Percentiles rank a stretch among this genome's conserved stretches.
These are phyloP conservation scores for Pyrus betulifolia DNA, from an alignment of 306 rosid genomes.

Conservation along the genomic window DNA sequence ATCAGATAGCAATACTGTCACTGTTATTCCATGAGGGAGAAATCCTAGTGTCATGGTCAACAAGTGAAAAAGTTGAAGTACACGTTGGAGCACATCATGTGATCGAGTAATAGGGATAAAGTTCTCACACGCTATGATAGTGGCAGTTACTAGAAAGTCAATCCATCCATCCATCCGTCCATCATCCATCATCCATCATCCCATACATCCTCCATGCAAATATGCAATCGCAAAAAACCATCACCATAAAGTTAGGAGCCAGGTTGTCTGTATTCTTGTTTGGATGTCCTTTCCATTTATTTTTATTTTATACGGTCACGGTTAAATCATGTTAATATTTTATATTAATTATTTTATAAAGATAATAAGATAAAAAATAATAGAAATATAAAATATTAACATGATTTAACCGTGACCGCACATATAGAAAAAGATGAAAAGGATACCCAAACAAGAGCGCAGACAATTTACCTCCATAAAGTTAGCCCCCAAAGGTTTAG, in stretches of 20 bases:
- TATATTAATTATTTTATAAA: too few relatives aligned
- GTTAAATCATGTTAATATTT: too few relatives aligned
- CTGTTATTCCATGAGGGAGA: neutral
- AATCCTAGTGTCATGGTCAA: neutral
- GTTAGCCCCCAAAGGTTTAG: neutral
- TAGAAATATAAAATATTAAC: too few relatives aligned
- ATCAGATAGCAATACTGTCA: too few relatives aligned
- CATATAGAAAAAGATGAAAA: too few relatives aligned
- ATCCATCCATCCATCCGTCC: too few relatives aligned
- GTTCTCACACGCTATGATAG: neutral
- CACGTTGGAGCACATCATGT: neutral
- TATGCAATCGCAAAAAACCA: neutral
- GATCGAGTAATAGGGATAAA: neutral
- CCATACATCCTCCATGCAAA: neutral
- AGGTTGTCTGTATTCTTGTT: too few relatives aligned
- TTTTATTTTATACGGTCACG: too few relatives aligned
- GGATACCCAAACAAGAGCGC: accelerated
- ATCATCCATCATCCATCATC: neutral
- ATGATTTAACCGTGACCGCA: too few relatives aligned
- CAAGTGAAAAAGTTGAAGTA: neutral
- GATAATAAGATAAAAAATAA: too few relatives aligned
- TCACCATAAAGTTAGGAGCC: neutral
- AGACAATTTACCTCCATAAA: too few relatives aligned
- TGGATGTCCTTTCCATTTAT: too few relatives aligned
- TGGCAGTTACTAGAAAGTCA: neutral